Percentiles rank a stretch among this genome's conserved stretches.
These are phyloP conservation scores for Fusarium ambrosium DNA, from an alignment of 2,329 filamentous ascomycete genomes.

Conservation along the genomic window DNA sequence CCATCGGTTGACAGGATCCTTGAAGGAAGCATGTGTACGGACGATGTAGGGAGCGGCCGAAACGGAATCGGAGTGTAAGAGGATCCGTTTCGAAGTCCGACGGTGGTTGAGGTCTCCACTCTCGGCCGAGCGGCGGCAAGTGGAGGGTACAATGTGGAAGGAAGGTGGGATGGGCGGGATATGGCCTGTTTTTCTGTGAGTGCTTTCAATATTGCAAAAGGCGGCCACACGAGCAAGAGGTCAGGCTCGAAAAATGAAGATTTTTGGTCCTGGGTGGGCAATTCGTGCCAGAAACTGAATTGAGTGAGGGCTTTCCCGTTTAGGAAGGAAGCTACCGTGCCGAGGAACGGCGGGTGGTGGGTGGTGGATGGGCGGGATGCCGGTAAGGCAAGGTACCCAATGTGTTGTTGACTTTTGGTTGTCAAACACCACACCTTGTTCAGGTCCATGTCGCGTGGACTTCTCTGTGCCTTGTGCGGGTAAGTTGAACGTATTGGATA, in stretches of 20 bases:
- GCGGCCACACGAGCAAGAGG: neutral
- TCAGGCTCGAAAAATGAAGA: neutral
- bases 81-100: constrained; percentile 9
- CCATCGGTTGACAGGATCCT: neutral
- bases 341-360: neutral
- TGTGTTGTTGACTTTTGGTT: neutral
- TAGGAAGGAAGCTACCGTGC: neutral
- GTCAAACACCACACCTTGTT: constrained; percentile 3
- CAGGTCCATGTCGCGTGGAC: constrained; percentile 12
- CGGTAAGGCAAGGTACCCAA: neutral
- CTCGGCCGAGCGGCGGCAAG: constrained; percentile 39
- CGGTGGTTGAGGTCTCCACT: constrained; percentile 29
- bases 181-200: neutral
- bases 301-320: neutral
- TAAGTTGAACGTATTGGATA: neutral
- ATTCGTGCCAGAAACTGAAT: neutral
- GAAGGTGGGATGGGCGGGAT: neutral
- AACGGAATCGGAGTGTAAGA: neutral
- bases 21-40: neutral
- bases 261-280: neutral
- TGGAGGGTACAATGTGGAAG: neutral
- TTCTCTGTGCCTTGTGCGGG: neutral
- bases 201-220: neutral
- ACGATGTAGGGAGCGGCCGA: neutral
- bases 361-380: constrained; percentile 1